Conservation (phyloP, 345 rosid genomes). For the Gossypium sturtianum region DNA sequence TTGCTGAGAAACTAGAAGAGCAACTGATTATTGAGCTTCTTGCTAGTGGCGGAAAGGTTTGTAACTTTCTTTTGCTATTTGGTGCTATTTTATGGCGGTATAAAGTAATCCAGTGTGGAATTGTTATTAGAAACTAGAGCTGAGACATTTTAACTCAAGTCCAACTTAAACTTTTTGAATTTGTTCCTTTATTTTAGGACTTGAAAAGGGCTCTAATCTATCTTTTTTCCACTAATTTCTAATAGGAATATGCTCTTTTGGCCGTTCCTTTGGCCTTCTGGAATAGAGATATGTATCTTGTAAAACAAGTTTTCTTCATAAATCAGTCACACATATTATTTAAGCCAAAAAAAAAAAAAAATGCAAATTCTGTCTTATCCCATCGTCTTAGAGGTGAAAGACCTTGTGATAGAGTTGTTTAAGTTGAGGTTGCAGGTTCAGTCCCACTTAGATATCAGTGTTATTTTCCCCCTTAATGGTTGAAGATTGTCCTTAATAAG, state of each 20-base stretch:
- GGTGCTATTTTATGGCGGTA: slow-evolving; percentile 1
- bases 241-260: not conserved
- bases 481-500: not conserved
- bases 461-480: not conserved
- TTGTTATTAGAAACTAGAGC: not conserved
- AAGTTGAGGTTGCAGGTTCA: not conserved
- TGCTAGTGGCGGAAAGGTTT: slow-evolving; percentile 93
- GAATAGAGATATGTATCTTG: not conserved
- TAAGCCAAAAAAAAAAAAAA: not conserved
- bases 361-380: not conserved
- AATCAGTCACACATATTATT: not conserved
- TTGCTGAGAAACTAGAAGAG: slow-evolving; percentile 55
- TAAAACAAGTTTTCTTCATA: not conserved
- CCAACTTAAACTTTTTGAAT: not conserved
- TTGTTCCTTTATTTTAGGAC: not conserved
- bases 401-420: not conserved
- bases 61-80: slow-evolving; percentile 20
- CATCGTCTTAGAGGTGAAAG: not conserved
- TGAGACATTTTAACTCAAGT: not conserved
- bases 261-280: not conserved
- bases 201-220: not conserved
- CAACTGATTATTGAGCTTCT: slow-evolving; percentile 63
- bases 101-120: slow-evolving; percentile 2
- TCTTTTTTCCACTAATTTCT: not conserved
- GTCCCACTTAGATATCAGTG: not conserved